Conservation (phyloP, 1,284 basidiomycete genomes). For the Sphaerobolus stellatus region DNA sequence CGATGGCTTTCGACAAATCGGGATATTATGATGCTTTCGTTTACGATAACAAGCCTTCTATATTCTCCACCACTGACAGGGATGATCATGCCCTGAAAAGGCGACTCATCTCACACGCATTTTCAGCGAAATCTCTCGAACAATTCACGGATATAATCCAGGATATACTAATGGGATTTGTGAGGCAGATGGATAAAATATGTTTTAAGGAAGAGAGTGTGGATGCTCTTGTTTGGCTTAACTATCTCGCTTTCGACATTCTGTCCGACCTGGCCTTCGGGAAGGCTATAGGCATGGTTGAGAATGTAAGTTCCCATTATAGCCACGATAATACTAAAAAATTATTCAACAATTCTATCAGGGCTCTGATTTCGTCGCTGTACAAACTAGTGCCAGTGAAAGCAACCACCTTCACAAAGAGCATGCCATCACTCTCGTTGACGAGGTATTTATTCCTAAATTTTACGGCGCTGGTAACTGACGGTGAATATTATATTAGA, state of each 20-base stretch:
- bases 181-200: constrained; percentile 22
- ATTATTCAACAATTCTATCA: too few relatives aligned
- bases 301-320: constrained; percentile 21
- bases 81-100: constrained; percentile 26
- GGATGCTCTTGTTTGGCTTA: constrained; percentile 36
- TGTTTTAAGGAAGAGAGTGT: constrained; percentile 16
- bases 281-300: constrained; percentile 46
- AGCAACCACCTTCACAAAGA: constrained; percentile 20
- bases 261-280: constrained; percentile 44
- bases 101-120: constrained; percentile 25
- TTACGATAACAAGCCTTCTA: constrained; percentile 21
- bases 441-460: constrained; percentile 19
- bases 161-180: constrained; percentile 16
- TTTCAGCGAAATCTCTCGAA: constrained; percentile 22
- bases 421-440: constrained; percentile 28
- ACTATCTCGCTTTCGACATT: constrained; percentile 47
- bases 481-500: too few relatives aligned
- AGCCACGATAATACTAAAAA: not conserved
- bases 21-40: constrained; percentile 29
- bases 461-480: too few relatives aligned
- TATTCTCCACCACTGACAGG: constrained; percentile 28
- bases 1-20: constrained; percentile 33
- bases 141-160: constrained; percentile 23
- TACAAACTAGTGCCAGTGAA: constrained; percentile 20
- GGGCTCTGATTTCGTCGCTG: constrained; percentile 25